phyloP scores from a whole-genome alignment of 2,329 filamentous ascomycete species.

The Aspergillus nomiae region DNA sequence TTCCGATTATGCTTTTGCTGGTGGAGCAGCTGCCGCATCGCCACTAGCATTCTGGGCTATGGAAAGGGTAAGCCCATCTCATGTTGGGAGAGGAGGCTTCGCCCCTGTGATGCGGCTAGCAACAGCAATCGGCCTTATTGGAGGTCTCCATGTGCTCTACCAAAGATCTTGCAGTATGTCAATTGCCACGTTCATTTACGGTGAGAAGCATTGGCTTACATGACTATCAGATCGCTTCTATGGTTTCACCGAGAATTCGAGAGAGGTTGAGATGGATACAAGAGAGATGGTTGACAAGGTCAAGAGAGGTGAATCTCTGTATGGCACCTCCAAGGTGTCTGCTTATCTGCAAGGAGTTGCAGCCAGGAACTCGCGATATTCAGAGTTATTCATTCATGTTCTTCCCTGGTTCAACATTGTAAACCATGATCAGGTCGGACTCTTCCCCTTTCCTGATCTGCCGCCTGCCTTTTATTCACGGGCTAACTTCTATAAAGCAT shows the following conservation, averaged over 20 bases:
- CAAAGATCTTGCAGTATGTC: constrained; percentile 78
- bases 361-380: constrained; percentile 88
- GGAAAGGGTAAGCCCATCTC: constrained; percentile 83
- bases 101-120: constrained; percentile 78
- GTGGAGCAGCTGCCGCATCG: constrained; percentile 67
- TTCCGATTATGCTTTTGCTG: constrained; percentile 77
- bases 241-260: constrained; percentile 86
- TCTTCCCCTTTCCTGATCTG: neutral
- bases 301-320: constrained; percentile 86
- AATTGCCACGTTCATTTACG: neutral
- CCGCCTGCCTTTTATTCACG: constrained; percentile 4
- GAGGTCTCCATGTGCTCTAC: constrained; percentile 84
- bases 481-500: constrained; percentile 58
- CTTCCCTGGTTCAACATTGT: constrained; percentile 98
- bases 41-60: constrained; percentile 75
- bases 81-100: constrained; percentile 81
- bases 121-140: constrained; percentile 70
- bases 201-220: constrained; percentile 13
- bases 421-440: constrained; percentile 75
- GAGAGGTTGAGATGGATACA: constrained; percentile 96
- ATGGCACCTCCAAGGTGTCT: constrained; percentile 75
- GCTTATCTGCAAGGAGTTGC: constrained; percentile 94
- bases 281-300: constrained; percentile 96
- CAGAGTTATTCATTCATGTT: constrained; percentile 77
- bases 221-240: constrained; percentile 79